These are phyloP conservation scores for Panicum hallii DNA, from an alignment of 202 grass and related monocot genomes.

Conservation along the genomic window DNA sequence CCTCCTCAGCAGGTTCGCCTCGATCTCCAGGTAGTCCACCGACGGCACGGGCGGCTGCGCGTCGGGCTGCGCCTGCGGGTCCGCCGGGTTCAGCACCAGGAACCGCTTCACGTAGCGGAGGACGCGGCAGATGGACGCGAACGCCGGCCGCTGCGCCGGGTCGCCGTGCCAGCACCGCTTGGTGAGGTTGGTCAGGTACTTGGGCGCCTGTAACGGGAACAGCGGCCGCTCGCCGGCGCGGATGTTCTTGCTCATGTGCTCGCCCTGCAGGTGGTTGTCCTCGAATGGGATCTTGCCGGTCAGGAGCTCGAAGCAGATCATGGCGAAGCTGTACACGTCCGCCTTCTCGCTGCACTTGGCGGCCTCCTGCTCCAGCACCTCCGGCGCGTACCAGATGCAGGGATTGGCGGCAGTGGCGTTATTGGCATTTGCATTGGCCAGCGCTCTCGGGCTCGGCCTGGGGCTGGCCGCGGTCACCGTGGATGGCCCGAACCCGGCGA, in stretches of 20 bases:
- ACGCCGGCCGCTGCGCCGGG: constrained; percentile 72
- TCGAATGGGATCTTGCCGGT: constrained; percentile 93
- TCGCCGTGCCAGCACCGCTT: constrained; percentile 86
- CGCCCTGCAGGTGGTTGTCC: constrained; percentile 84
- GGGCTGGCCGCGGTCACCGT: not conserved
- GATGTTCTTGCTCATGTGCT: constrained; percentile 92
- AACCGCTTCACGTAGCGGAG: constrained; percentile 85
- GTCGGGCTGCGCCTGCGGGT: constrained; percentile 49
- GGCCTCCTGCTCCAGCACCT: constrained; percentile 64
- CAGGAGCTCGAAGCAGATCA: constrained; percentile 89
- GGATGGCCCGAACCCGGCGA: constrained; percentile 52
- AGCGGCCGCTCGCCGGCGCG: constrained; percentile 70
- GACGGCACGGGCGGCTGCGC: constrained; percentile 36
- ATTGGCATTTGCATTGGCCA: not conserved
- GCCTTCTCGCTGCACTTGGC: constrained; percentile 64
- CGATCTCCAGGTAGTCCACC: constrained; percentile 77
- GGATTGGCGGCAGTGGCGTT: constrained; percentile 35
- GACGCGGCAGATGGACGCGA: constrained; percentile 75
- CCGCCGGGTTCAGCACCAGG: constrained; percentile 67
- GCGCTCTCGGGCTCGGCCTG: constrained; percentile 12
- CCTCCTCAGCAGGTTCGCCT: constrained; percentile 55
- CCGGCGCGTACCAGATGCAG: constrained; percentile 87
- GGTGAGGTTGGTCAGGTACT: constrained; percentile 70
- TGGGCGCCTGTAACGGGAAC: constrained; percentile 75
- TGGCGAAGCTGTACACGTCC: constrained; percentile 85